Conservation (phyloP, 2,329 filamentous ascomycete species). For the Cladosporium sp. region DNA sequence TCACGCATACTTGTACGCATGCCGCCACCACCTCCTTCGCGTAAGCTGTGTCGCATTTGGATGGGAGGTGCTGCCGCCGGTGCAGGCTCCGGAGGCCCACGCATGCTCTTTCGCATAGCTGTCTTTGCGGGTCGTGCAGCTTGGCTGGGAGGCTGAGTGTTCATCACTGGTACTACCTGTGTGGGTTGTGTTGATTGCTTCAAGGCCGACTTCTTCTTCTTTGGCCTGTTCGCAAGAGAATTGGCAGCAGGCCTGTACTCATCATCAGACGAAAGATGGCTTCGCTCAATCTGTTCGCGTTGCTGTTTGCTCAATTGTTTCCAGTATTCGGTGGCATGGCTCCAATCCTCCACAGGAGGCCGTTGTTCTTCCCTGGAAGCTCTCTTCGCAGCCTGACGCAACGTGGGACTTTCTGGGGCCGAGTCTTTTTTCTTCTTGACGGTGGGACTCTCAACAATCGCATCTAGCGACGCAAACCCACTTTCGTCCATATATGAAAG, state of each 20-base stretch:
- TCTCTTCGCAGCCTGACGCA: constrained; percentile 5
- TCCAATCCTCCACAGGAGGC: constrained; percentile 51
- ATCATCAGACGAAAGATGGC: constrained; percentile 36
- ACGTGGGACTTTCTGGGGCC: constrained; percentile 25
- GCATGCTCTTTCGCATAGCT: constrained; percentile 39
- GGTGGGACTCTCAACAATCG: constrained; percentile 61
- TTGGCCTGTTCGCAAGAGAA: constrained; percentile 31
- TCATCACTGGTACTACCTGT: not conserved
- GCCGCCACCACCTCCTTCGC: constrained; percentile 17
- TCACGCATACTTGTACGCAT: constrained; percentile 27
- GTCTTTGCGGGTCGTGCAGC: constrained; percentile 18
- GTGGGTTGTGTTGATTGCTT: constrained; percentile 11
- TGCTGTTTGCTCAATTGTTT: constrained; percentile 60
- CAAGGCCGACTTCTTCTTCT: constrained; percentile 37
- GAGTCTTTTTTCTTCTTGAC: constrained; percentile 14
- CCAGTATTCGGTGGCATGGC: constrained; percentile 66
- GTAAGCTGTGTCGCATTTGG: constrained; percentile 16
- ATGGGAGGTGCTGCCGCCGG: constrained; percentile 16
- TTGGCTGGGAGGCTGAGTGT: not conserved
- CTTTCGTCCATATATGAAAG: constrained; percentile 60
- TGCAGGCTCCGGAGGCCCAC: constrained; percentile 23
- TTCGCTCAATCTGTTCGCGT: constrained; percentile 57
- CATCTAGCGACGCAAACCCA: constrained; percentile 69
- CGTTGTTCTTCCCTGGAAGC: not conserved
- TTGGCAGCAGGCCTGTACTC: constrained; percentile 19